phyloP scores from a whole-genome alignment of 805 yeast species.

The Starmerella kuoi region DNA sequence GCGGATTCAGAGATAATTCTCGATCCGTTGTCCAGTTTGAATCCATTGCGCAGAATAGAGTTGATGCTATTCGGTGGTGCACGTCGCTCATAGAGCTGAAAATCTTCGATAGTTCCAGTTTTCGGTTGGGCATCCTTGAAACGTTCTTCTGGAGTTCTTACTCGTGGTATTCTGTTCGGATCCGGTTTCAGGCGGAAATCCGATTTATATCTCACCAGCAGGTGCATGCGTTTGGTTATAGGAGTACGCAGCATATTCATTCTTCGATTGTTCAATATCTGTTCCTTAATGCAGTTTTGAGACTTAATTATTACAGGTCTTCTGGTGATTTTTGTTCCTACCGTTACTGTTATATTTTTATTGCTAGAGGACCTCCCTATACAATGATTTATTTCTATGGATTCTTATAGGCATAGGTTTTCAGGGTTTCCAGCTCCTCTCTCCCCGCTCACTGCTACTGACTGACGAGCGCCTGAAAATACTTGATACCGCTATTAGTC shows the following conservation, averaged over 20 bases:
- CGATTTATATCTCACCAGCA: constrained; percentile 4
- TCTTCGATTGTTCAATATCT: too few species aligned
- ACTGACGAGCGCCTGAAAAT: too few species aligned
- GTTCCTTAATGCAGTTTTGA: too few species aligned
- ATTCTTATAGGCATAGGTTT: too few species aligned
- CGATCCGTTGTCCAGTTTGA: constrained; percentile 45
- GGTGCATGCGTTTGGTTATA: background rate
- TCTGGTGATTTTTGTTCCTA: too few species aligned
- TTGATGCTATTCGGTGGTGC: constrained; percentile 42
- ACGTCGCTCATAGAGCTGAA: constrained; percentile 36
- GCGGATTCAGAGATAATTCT: constrained; percentile 26
- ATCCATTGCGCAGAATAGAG: constrained; percentile 43
- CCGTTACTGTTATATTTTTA: too few species aligned
- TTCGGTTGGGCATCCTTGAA: constrained; percentile 23
- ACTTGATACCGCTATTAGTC: too few species aligned
- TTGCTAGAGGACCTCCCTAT: too few species aligned
- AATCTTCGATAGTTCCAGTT: constrained; percentile 26
- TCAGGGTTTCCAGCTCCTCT: too few species aligned
- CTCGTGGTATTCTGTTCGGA: constrained; percentile 21
- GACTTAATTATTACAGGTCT: too few species aligned
- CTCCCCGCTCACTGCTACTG: too few species aligned
- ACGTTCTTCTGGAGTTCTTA: constrained; percentile 19
- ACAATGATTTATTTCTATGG: too few species aligned
- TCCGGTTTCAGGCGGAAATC: constrained; percentile 21
- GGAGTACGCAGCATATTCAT: background rate